These are phyloP conservation scores for Fusarium brachygibbosum DNA, from an alignment of 2,329 filamentous ascomycete species.

Conservation along the genomic window DNA sequence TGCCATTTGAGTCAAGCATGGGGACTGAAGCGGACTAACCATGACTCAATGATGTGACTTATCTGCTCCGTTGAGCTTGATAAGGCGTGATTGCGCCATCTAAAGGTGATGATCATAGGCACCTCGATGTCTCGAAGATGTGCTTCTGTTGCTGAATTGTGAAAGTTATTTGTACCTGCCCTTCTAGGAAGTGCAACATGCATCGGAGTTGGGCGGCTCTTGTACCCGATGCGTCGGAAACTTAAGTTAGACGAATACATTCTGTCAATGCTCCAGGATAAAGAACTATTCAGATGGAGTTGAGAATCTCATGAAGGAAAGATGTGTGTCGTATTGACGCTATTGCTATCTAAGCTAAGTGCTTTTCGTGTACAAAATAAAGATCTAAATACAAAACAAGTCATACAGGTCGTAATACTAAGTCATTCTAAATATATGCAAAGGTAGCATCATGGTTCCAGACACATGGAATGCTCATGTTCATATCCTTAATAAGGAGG, in stretches of 20 bases:
- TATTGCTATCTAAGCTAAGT: constrained; percentile 28
- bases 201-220: too few species aligned
- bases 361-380: constrained; percentile 9
- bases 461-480: constrained; percentile 23
- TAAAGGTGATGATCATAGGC: too few species aligned
- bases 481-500: constrained; percentile 21
- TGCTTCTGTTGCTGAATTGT: background rate
- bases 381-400: constrained; percentile 29
- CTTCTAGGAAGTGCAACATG: background rate
- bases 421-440: constrained; percentile 23
- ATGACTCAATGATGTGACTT: too few species aligned
- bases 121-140: too few species aligned
- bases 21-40: too few species aligned
- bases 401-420: constrained; percentile 24
- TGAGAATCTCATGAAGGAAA: constrained; percentile 3
- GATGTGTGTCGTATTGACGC: constrained; percentile 27
- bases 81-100: too few species aligned
- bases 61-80: too few species aligned
- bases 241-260: too few species aligned
- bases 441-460: constrained; percentile 22
- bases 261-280: too few species aligned
- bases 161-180: background rate
- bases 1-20: background rate
- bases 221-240: too few species aligned
- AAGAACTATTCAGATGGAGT: too few species aligned